Evolutionary conservation across 2,329 filamentous ascomycete species (phyloP), one percentile per base, ranked within the genome.

Genomic region (Alternaria ethzedia): DNA sequence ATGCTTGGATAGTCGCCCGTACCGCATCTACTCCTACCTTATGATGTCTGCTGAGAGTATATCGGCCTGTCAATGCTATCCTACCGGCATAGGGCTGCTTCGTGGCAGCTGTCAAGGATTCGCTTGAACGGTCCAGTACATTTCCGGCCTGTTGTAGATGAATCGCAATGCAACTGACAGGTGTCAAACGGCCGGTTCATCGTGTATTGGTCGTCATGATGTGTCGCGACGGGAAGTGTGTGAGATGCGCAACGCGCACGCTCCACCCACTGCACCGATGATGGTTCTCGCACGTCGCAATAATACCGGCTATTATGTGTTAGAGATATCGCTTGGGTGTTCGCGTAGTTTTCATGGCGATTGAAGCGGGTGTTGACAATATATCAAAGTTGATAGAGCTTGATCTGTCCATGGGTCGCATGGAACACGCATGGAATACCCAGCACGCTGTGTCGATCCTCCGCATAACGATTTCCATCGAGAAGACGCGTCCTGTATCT

Each of bases 181-280:
- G 26, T 59, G 61, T 69, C 63, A 68, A 65, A 70, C 61, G 30
- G 47, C 47, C 32, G 57, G 50, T 41, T 46, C 30, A 45, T 50
- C 41, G 43, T 57, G 36, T 59, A 75, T 70, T 75, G 74, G 74
- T 67, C 57, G 65, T 61, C 51, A 64, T 47, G 23, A 44, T 54
- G 65, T 49, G 25, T 25, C 67, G 76, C 75, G 70, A 78, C 77
- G 54, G 30, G 63, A 67, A 62, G 57, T 62, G 77, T 79, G 52
- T 65, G 70, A 77, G 71, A 74, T 59, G 20, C 66, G 76, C 67
- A 70, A 76, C 75, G 65, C 41, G 73, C 75, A 78, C 74, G 67
- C 67, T 23, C 74, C 73, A 43, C 54, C 20, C 3, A 45, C 54
- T 64, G 65, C 49, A 62, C 67, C 44, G 20, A 59, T 49, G 17